A percentile compares a stretch with the other conserved stretches of the same genome.
Evolutionary conservation across 768 basidiomycete species (phyloP).

Genomic region (Porpolomopsis calyptriformis): DNA sequence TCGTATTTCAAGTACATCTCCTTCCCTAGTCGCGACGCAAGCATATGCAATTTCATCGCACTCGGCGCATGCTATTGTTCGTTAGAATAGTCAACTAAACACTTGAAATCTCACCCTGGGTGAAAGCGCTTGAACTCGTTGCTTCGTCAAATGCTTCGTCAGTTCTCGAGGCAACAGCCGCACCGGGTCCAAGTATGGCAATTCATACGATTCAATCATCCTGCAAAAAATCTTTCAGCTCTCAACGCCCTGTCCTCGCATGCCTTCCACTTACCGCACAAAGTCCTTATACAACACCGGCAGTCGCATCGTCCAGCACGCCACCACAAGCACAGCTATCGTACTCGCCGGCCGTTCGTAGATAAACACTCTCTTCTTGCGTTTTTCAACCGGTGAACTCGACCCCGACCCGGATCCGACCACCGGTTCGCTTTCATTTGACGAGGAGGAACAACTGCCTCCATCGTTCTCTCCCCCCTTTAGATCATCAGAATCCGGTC

Average conservation of each 20-base stretch:
- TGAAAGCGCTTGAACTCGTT: constrained; percentile 53
- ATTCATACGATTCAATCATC: constrained; percentile 58
- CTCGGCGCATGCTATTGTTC: constrained; percentile 59
- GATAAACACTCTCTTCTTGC: no score
- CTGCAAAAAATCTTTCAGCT: constrained; percentile 3
- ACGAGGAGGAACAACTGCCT: constrained; percentile 10
- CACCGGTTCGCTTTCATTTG: constrained; percentile 11
- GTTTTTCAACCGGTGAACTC: constrained; percentile 6
- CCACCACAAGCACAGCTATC: constrained; percentile 61
- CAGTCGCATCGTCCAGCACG: constrained; percentile 70
- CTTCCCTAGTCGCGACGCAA: constrained; percentile 53
- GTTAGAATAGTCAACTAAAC: neutral
- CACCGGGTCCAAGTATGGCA: constrained; percentile 73
- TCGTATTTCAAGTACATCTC: constrained; percentile 42
- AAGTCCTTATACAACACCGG: constrained; percentile 72
- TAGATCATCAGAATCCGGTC: constrained; percentile 38
- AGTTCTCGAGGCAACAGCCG: constrained; percentile 51
- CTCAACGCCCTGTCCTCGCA: neutral
- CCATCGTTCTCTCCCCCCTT: constrained; percentile 8
- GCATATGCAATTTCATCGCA: constrained; percentile 43
- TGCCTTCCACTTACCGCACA: constrained; percentile 46
- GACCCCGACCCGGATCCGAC: constrained; percentile 7
- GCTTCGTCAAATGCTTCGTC: constrained; percentile 62
- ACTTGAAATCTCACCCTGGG: constrained; percentile 45
- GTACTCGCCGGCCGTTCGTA: constrained; percentile 34